Evolutionary conservation across 306 rosid species (phyloP).

Genomic region (Lupinus albus): DNA sequence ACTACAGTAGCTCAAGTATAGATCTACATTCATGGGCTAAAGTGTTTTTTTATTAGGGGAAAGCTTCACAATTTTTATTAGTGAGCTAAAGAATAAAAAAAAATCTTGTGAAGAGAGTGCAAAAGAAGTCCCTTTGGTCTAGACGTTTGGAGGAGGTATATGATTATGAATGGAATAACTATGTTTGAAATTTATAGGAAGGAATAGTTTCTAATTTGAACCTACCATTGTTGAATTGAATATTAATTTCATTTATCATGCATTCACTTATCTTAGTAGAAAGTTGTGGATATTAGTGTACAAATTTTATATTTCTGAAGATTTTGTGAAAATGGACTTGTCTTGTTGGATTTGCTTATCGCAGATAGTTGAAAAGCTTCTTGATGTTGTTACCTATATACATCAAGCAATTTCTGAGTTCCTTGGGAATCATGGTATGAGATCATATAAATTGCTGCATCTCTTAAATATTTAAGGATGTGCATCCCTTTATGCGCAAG

Average conservation of each 20-base stretch:
- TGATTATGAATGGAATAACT: constrained; percentile 25
- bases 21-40: constrained; percentile 42
- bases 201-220: constrained; percentile 23
- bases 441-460: not conserved
- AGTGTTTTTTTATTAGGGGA: constrained; percentile 66
- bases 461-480: not conserved
- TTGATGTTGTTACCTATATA: constrained; percentile 53
- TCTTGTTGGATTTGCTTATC: constrained; percentile 34
- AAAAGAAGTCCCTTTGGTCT: constrained; percentile 89
- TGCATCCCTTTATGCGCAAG: constrained; percentile 20
- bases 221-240: constrained; percentile 19
- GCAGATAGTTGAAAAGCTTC: constrained; percentile 89
- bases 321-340: constrained; percentile 24
- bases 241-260: not conserved
- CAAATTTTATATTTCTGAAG: not conserved
- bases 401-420: constrained; percentile 65
- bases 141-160: constrained; percentile 83
- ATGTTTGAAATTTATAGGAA: constrained; percentile 19
- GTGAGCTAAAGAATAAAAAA: constrained; percentile 83
- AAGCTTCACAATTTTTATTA: constrained; percentile 63
- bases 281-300: not conserved
- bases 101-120: constrained; percentile 80
- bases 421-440: constrained; percentile 66
- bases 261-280: constrained; percentile 14
- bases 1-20: no score